These are phyloP conservation scores for Amphichorda felina DNA, from an alignment of 2,329 filamentous ascomycete species.

Conservation along the genomic window DNA sequence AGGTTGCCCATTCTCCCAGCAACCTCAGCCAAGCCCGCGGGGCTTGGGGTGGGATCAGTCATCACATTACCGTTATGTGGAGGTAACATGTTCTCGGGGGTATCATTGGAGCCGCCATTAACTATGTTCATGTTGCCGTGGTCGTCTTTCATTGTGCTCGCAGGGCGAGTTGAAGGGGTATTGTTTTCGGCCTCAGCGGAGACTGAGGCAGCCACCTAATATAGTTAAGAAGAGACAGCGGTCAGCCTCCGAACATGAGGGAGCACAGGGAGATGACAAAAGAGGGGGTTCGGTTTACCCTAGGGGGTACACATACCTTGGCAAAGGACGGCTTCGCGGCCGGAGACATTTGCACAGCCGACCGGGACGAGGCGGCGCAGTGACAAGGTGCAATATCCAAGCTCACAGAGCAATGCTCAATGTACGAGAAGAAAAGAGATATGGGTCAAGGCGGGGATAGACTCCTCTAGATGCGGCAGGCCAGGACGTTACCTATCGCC, in stretches of 20 bases:
- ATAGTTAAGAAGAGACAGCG: neutral
- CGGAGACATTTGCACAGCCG: slow-evolving; percentile 29
- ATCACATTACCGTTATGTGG: too few relatives aligned
- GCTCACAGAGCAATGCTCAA: slow-evolving; percentile 8
- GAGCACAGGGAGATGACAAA: neutral
- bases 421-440: slow-evolving; percentile 1
- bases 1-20: slow-evolving; percentile 16
- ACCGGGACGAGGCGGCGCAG: slow-evolving; percentile 29
- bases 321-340: slow-evolving; percentile 60
- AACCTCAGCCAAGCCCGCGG: slow-evolving; percentile 12
- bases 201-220: slow-evolving; percentile 1
- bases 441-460: slow-evolving; percentile 7
- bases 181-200: slow-evolving; percentile 4
- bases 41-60: neutral
- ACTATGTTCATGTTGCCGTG: slow-evolving; percentile 12
- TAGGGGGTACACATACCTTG: slow-evolving; percentile 41
- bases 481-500: neutral
- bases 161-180: neutral
- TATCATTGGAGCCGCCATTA: slow-evolving; percentile 2
- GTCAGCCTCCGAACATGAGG: neutral
- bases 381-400: slow-evolving; percentile 10
- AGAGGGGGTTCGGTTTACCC: neutral
- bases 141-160: slow-evolving; percentile 11
- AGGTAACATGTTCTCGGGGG: neutral
- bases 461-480: neutral